A percentile compares a stretch with the other conserved stretches of the same genome.
Evolutionary conservation across 352 stramenopile species (phyloP).

Genomic region (Phytophthora pisi): DNA sequence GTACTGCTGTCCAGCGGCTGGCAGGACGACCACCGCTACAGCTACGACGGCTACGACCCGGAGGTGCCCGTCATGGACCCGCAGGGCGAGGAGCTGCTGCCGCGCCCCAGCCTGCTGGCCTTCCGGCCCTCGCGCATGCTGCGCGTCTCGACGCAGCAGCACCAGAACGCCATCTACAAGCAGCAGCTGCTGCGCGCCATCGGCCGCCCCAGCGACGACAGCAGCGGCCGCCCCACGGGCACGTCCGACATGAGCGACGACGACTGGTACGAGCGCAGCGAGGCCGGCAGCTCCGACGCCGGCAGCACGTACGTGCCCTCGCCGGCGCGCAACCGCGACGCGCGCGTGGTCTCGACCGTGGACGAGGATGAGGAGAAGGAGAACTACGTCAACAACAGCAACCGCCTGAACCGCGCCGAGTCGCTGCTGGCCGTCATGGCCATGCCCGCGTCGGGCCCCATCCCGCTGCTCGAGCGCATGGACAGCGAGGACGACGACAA

Average conservation of each 20-base stretch:
- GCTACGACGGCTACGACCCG: conserved; percentile 35
- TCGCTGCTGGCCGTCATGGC: conserved; percentile 40
- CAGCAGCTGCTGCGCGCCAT: conserved; percentile 44
- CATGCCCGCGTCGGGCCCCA: conserved; percentile 43
- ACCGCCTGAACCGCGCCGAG: conserved; percentile 32
- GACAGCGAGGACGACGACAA: conserved; percentile 57
- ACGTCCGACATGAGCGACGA: conserved; percentile 31
- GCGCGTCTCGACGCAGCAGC: conserved; percentile 53
- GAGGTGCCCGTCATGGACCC: conserved; percentile 49
- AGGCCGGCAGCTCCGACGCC: conserved; percentile 33
- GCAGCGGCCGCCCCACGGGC: conserved; percentile 1
- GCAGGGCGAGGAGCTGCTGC: conserved; percentile 26
- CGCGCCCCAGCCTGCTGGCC: conserved; percentile 51
- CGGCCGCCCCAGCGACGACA: conserved; percentile 18
- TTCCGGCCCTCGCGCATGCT: conserved; percentile 56
- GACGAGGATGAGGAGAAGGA: conserved; percentile 39
- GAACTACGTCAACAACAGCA: conserved; percentile 9
- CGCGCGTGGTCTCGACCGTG: conserved; percentile 19
- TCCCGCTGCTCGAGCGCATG: conserved; percentile 48
- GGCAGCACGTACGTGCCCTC: conserved; percentile 24
- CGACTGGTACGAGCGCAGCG: conserved; percentile 43
- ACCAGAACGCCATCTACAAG: conserved; percentile 51
- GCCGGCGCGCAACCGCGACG: conserved; percentile 17
- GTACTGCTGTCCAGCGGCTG: conserved; percentile 32
- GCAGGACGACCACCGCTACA: conserved; percentile 26